Conservation (phyloP, 2,329 filamentous ascomycete species). For the Arthroderma sp. region DNA sequence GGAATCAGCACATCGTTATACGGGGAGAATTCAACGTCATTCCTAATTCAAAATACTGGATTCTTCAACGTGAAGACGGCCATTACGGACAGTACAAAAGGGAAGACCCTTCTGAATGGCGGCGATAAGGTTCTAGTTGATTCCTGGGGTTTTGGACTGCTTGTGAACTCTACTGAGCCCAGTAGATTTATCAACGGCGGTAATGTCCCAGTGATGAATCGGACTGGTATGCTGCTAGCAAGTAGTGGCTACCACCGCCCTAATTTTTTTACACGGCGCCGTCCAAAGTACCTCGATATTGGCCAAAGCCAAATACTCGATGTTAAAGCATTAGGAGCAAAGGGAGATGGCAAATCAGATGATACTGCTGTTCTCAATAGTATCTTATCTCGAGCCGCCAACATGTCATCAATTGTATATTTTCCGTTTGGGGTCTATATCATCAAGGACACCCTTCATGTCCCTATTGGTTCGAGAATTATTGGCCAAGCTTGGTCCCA, state of each 20-base stretch:
- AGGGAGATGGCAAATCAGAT: conserved; percentile 44
- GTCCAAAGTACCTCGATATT: background rate
- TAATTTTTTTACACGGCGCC: background rate
- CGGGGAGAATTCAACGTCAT: conserved; percentile 8
- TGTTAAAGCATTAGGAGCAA: conserved; percentile 27
- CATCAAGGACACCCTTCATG: conserved; percentile 55
- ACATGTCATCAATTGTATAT: conserved; percentile 44
- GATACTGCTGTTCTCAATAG: conserved; percentile 16
- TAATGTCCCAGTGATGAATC: background rate
- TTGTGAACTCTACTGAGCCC: conserved; percentile 5
- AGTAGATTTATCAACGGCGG: conserved; percentile 11
- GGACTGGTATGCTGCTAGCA: background rate
- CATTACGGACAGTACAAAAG: conserved; percentile 6
- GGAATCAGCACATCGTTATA: conserved; percentile 28
- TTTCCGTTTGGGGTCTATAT: conserved; percentile 66
- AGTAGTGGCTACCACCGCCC: background rate
- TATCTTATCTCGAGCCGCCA: conserved; percentile 14
- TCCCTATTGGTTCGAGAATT: conserved; percentile 48
- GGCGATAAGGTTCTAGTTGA: conserved; percentile 14
- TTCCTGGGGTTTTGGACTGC: conserved; percentile 18
- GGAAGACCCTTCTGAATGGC: conserved; percentile 12
- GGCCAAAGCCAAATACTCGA: background rate
- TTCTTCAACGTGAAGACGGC: conserved; percentile 14
- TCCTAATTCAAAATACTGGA: conserved; percentile 17
- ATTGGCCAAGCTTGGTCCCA: conserved; percentile 43